Conservation (phyloP, 78 protist species). For the Dictyostelium brefeldianum region DNA sequence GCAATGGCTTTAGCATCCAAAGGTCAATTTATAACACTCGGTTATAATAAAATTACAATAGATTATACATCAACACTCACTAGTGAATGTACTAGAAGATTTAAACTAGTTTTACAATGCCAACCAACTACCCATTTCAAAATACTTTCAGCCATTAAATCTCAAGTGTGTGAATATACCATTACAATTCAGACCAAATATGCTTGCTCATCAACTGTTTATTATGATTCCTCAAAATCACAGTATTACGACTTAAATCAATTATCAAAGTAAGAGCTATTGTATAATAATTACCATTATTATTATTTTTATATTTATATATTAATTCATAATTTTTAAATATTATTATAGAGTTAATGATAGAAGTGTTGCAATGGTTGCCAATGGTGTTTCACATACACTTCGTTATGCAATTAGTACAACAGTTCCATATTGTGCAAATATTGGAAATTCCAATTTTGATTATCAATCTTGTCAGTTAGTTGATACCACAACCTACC, state of each 20-base stretch:
- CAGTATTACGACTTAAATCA: too few relatives aligned
- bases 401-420: background rate
- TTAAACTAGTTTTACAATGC: background rate
- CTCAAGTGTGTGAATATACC: background rate
- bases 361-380: too few relatives aligned
- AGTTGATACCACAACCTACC: background rate
- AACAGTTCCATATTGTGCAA: background rate
- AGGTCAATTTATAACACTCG: background rate
- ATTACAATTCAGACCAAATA: background rate
- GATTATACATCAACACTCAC: background rate
- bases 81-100: background rate
- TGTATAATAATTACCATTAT: too few relatives aligned
- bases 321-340: too few relatives aligned
- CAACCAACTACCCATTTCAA: background rate
- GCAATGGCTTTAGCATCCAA: background rate
- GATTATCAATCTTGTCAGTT: background rate
- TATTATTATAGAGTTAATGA: too few relatives aligned
- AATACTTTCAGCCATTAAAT: background rate
- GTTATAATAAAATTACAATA: background rate
- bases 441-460: background rate
- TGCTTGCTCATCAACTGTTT: background rate
- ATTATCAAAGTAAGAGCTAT: too few relatives aligned
- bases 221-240: too few relatives aligned
- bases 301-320: too few relatives aligned
- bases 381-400: too few relatives aligned